Evolutionary conservation across 345 rosid genomes (phyloP).

Genomic region (Syzygium aromaticum): DNA sequence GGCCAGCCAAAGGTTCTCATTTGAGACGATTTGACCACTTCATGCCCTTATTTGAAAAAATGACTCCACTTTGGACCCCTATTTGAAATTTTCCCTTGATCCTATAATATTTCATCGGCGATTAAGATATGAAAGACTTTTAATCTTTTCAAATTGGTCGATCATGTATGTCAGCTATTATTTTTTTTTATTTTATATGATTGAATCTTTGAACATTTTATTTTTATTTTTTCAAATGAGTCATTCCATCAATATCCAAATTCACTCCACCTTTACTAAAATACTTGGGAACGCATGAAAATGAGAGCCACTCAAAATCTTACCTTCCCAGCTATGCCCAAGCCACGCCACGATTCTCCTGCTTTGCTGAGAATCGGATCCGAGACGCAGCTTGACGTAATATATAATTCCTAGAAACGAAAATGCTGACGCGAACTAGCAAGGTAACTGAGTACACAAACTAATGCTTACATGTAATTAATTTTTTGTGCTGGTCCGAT

Average conservation of each 20-base stretch:
- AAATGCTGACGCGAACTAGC: not conserved
- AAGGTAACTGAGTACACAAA: too few relatives aligned
- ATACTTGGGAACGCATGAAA: not conserved
- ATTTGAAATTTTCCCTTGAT: not conserved
- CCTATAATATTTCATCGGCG: not conserved
- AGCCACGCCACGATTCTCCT: not conserved
- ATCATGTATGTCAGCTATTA: fast-evolving
- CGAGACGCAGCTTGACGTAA: not conserved
- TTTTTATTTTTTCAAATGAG: not conserved
- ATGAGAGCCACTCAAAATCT: not conserved
- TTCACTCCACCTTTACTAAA: not conserved
- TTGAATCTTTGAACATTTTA: not conserved
- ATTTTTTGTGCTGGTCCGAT: too few relatives aligned
- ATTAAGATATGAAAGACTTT: not conserved
- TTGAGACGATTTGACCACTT: too few relatives aligned
- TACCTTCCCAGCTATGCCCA: not conserved
- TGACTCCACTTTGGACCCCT: too few relatives aligned
- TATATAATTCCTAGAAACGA: not conserved
- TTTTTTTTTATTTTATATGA: not conserved
- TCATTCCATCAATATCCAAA: not conserved
- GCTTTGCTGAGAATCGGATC: not conserved
- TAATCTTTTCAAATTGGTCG: not conserved
- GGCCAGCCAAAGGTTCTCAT: too few relatives aligned
- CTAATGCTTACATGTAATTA: too few relatives aligned
- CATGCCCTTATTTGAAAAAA: too few relatives aligned